Percentiles rank a stretch among this genome's conserved stretches.
Conservation (phyloP, 345 rosid genomes). For the Schrenkiella parvula region DNA sequence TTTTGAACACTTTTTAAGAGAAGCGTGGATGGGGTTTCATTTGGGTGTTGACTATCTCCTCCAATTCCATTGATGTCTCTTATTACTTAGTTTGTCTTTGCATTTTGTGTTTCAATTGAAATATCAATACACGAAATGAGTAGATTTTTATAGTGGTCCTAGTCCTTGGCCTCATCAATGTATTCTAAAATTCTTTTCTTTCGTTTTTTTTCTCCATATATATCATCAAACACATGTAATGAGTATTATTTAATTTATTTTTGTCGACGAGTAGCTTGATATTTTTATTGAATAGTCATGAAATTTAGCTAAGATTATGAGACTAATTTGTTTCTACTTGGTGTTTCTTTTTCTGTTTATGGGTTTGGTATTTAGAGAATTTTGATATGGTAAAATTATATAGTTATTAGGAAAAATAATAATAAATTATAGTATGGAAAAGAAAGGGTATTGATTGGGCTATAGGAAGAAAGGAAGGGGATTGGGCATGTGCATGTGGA, state of each 20-base stretch:
- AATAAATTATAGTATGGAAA: neutral
- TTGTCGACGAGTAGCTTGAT: constrained; percentile 21
- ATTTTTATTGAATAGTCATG: neutral
- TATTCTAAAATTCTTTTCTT: neutral
- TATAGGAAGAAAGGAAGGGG: neutral
- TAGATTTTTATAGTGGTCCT: constrained; percentile 35
- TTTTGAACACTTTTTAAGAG: constrained; percentile 29
- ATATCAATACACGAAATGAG: constrained; percentile 35
- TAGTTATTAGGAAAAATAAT: neutral
- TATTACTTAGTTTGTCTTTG: constrained; percentile 26
- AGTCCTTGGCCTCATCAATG: constrained; percentile 35
- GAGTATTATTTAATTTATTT: neutral
- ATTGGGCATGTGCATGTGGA: constrained; percentile 28
- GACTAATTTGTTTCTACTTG: neutral
- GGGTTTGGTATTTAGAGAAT: neutral
- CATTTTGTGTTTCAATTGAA: constrained; percentile 26
- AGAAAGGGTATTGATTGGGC: constrained; percentile 15
- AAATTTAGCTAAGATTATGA: neutral
- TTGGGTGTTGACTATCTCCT: constrained; percentile 47
- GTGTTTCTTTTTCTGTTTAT: neutral
- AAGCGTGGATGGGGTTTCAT: constrained; percentile 36
- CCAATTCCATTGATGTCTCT: constrained; percentile 19
- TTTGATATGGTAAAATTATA: neutral
- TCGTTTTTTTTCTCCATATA: constrained; percentile 5
- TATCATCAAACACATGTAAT: constrained; percentile 32